Percentiles rank a stretch among this genome's conserved stretches.
Conservation (phyloP, 495 filamentous ascomycete genomes). For the Daldinia childiae region DNA sequence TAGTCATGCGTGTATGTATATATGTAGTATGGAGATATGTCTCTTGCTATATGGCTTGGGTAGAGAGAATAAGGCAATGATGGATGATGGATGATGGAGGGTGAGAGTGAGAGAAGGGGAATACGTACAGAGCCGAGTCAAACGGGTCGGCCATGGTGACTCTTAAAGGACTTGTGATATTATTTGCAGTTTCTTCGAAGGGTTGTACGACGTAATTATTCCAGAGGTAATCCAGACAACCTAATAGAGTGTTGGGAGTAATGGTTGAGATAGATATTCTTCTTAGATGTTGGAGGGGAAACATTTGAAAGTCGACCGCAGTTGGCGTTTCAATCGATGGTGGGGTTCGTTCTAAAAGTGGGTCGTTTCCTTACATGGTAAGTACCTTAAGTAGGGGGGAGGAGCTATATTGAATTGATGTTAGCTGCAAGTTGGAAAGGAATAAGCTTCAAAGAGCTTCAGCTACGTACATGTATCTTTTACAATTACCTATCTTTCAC, state of each 20-base stretch:
- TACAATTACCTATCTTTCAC: too few relatives aligned
- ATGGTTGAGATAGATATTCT: conserved; percentile 16
- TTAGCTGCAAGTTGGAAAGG: conserved; percentile 4
- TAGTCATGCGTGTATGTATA: conserved; percentile 10
- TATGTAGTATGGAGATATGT: background rate
- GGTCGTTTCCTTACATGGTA: conserved; percentile 15
- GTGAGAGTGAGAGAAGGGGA: conserved; percentile 19
- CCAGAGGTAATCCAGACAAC: conserved; percentile 20
- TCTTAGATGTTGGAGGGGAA: conserved; percentile 38
- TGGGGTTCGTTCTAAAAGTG: conserved; percentile 24
- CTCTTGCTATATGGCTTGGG: background rate
- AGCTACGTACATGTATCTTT: background rate
- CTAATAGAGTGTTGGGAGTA: conserved; percentile 13
- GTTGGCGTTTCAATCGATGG: conserved; percentile 27
- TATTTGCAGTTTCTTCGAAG: background rate
- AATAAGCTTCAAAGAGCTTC: background rate
- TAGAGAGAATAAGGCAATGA: conserved; percentile 15
- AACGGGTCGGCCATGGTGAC: conserved; percentile 66
- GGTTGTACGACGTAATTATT: conserved; percentile 8
- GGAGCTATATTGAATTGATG: background rate
- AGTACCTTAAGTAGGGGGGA: conserved; percentile 6
- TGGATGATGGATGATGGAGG: too few relatives aligned
- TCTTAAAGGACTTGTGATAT: background rate
- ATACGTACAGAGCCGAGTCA: conserved; percentile 81
- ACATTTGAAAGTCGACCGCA: conserved; percentile 28